Base-by-base conservation (phyloP, 208 protist species). In the Wallacemonas sp. region DNA sequence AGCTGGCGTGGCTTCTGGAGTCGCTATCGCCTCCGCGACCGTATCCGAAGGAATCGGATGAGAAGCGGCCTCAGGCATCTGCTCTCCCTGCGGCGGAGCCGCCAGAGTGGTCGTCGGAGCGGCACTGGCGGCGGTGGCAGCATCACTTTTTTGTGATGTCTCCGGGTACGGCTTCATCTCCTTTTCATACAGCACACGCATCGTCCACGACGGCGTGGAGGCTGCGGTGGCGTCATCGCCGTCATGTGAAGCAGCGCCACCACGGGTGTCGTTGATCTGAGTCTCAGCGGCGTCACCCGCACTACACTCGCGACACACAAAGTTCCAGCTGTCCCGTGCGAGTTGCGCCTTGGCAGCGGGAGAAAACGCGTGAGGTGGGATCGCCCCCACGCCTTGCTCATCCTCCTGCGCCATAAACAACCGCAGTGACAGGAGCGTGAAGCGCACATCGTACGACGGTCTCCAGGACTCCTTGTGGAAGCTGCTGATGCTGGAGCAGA, bases 391-490 rank as follows among this genome's bases (percentile, higher is more conserved):
- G 11, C 87, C 89, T 23, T 71, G 36, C 43, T 94, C 81, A 19
- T 92, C 92, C n/a, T 93, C 82, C 66, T 88, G 80, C 11, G 60
- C 73, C 92, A 97, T 97, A 62, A 96, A 97, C 12, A 77, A 60
- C 1, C 86, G 86, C 24, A 97, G 72, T 12, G 88, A 78, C 1
- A 74, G 70, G 1, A 97, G 65, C 3, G 94, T 79, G 16, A 90
- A 78, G 9, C 58, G 36, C 5, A 96, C 71, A 39, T 88, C 80
- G 72, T 91, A 97, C 24, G 74, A 70, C 1, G 93, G 91, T 38
- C 80, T 72, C 93, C 95, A 98, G 54, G 76, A 49, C 80, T 98
- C 92, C 57, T 84, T 87, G 72, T 98, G 95, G 65, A 89, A 97
- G 52, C 74, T 87, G 57, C 86, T 94, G 24, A 97, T 83, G 34